Evolutionary conservation across 2,329 filamentous ascomycete genomes (phyloP).

Genomic region (Sporothrix luriei): DNA sequence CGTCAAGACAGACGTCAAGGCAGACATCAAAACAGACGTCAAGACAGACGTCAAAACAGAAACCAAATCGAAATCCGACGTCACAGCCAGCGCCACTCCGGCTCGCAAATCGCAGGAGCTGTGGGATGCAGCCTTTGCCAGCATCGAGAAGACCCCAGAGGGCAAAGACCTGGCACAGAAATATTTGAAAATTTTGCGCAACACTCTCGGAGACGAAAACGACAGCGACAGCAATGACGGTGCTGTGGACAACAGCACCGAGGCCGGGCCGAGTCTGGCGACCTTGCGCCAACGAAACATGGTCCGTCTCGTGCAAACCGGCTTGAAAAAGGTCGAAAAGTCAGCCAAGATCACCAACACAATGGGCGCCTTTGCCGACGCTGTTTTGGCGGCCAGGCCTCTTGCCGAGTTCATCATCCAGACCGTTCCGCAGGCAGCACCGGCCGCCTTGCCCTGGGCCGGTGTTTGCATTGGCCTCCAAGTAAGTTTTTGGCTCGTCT

Average conservation of each 20-base stretch:
- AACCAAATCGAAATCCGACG: background rate
- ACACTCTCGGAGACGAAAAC: background rate
- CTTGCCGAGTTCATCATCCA: conserved; percentile 40
- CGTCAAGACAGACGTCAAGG: too few relatives aligned
- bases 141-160: conserved; percentile 15
- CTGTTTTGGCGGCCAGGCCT: conserved; percentile 38
- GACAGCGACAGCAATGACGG: background rate
- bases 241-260: background rate
- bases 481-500: conserved; percentile 36
- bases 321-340: conserved; percentile 40
- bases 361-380: conserved; percentile 38
- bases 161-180: conserved; percentile 7
- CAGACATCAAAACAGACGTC: too few relatives aligned
- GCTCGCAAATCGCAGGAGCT: conserved; percentile 5
- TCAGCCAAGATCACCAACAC: conserved; percentile 38
- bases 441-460: conserved; percentile 45
- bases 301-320: conserved; percentile 40
- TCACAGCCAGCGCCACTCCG: background rate
- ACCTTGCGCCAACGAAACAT: conserved; percentile 38
- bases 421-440: conserved; percentile 38
- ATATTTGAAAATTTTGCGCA: conserved; percentile 1
- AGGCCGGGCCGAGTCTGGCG: background rate
- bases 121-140: conserved; percentile 18
- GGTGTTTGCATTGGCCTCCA: conserved; percentile 44
- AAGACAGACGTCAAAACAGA: too few relatives aligned